These are phyloP conservation scores for Arachnopeziza araneosa DNA, from an alignment of 2,329 filamentous ascomycete species.

Conservation along the genomic window DNA sequence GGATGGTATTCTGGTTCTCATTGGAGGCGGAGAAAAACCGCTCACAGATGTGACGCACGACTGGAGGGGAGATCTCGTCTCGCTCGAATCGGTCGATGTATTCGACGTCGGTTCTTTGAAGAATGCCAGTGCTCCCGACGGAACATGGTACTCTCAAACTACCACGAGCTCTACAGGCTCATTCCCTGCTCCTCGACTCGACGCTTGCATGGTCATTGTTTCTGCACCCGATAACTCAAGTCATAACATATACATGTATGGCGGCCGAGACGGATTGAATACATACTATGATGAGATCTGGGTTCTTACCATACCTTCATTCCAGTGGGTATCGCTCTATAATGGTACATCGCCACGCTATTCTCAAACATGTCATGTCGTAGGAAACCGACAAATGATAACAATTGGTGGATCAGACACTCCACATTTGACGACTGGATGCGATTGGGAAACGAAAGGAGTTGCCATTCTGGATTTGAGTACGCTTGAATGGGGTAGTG, in stretches of 20 bases:
- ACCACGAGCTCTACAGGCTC: constrained; percentile 31
- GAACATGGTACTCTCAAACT: constrained; percentile 38
- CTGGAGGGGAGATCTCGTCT: constrained; percentile 24
- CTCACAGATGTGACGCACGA: not conserved
- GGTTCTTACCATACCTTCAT: constrained; percentile 41
- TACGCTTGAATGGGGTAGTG: constrained; percentile 28
- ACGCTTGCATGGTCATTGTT: constrained; percentile 38
- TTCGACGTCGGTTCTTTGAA: constrained; percentile 34
- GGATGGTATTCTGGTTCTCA: constrained; percentile 34
- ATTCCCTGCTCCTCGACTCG: constrained; percentile 36
- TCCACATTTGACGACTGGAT: constrained; percentile 18
- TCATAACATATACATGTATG: constrained; percentile 46
- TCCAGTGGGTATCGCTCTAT: constrained; percentile 33
- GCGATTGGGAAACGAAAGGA: constrained; percentile 30
- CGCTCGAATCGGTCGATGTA: constrained; percentile 28
- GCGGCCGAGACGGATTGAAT: constrained; percentile 36
- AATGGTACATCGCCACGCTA: constrained; percentile 33
- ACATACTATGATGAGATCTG: constrained; percentile 38
- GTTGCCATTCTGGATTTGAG: constrained; percentile 32
- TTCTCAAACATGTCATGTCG: constrained; percentile 37
- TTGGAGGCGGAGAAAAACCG: constrained; percentile 30
- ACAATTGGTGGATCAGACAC: constrained; percentile 33
- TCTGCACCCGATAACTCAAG: constrained; percentile 40
- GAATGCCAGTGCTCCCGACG: constrained; percentile 20
- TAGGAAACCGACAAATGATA: constrained; percentile 34